A percentile compares a stretch with the other conserved stretches of the same genome.
These are phyloP conservation scores for Salix dunnii DNA, from an alignment of 345 rosid species.

Conservation along the genomic window DNA sequence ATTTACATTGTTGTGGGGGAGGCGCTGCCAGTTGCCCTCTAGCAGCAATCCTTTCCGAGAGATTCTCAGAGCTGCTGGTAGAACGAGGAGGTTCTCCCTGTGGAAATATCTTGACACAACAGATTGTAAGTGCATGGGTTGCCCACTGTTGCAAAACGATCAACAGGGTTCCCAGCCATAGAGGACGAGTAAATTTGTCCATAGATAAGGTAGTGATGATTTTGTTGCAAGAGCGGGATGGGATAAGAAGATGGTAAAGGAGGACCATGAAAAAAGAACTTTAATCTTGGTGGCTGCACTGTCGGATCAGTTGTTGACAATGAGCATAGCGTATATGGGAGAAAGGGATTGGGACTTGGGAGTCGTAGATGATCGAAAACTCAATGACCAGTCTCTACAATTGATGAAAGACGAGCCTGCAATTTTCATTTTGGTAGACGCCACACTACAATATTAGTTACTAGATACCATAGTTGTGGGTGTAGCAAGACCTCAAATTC, in stretches of 20 bases:
- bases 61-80: constrained; percentile 47
- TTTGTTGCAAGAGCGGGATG: constrained; percentile 55
- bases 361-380: constrained; percentile 67
- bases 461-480: no score
- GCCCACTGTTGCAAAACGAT: constrained; percentile 44
- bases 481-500: no score
- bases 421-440: no score
- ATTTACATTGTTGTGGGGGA: constrained; percentile 66
- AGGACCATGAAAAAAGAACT: constrained; percentile 48
- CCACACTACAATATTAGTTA: no score
- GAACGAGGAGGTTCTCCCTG: constrained; percentile 61
- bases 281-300: constrained; percentile 61
- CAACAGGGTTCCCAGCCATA: constrained; percentile 45
- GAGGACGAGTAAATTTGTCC: constrained; percentile 74
- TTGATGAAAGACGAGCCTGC: no score
- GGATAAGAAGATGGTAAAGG: constrained; percentile 53
- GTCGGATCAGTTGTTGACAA: constrained; percentile 58
- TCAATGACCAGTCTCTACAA: constrained; percentile 59
- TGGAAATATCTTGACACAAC: constrained; percentile 44
- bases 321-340: constrained; percentile 49
- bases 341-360: constrained; percentile 46
- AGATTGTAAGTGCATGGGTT: constrained; percentile 39
- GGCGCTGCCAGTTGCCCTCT: constrained; percentile 62
- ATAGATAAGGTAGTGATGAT: constrained; percentile 57
- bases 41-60: constrained; percentile 56